Evolutionary conservation across 2,329 filamentous ascomycete genomes (phyloP).

Genomic region (Stagonosporopsis cucurbitacearum): DNA sequence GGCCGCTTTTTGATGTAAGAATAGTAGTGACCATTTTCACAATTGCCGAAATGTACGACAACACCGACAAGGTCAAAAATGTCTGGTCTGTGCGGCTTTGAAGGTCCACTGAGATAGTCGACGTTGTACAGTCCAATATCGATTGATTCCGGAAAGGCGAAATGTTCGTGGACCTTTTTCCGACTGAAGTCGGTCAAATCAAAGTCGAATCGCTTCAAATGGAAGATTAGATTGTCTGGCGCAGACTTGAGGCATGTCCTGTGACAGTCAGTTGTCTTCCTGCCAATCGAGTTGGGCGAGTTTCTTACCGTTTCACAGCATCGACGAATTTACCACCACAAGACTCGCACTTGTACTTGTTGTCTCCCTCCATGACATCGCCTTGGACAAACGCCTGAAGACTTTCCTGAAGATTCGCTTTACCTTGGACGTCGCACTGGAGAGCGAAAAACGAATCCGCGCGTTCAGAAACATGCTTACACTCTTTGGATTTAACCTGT

Average conservation of each 20-base stretch:
- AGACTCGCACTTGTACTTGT: constrained; percentile 95
- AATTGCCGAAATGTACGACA: constrained; percentile 89
- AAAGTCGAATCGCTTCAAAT: constrained; percentile 87
- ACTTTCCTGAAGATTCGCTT: constrained; percentile 81
- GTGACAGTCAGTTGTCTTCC: constrained; percentile 20
- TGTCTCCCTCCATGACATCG: constrained; percentile 96
- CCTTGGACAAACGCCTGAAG: constrained; percentile 94
- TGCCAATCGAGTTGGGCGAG: neutral
- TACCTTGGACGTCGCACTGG: constrained; percentile 95
- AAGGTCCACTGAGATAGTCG: constrained; percentile 75
- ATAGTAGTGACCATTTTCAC: constrained; percentile 96
- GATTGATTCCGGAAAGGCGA: constrained; percentile 82
- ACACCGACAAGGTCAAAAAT: constrained; percentile 94
- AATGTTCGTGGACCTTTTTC: constrained; percentile 95
- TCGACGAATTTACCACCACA: constrained; percentile 85
- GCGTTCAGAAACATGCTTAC: constrained; percentile 88
- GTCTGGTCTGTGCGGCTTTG: constrained; percentile 67
- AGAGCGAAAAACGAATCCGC: constrained; percentile 92
- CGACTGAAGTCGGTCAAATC: constrained; percentile 77
- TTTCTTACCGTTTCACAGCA: constrained; percentile 78
- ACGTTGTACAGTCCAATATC: constrained; percentile 91
- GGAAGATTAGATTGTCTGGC: constrained; percentile 93
- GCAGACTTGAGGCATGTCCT: constrained; percentile 90
- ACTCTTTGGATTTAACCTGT: constrained; percentile 95
- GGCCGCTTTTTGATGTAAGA: constrained; percentile 89